phyloP scores from a whole-genome alignment of 2,329 filamentous ascomycete genomes.

The Verticillium nonalfalfae region DNA sequence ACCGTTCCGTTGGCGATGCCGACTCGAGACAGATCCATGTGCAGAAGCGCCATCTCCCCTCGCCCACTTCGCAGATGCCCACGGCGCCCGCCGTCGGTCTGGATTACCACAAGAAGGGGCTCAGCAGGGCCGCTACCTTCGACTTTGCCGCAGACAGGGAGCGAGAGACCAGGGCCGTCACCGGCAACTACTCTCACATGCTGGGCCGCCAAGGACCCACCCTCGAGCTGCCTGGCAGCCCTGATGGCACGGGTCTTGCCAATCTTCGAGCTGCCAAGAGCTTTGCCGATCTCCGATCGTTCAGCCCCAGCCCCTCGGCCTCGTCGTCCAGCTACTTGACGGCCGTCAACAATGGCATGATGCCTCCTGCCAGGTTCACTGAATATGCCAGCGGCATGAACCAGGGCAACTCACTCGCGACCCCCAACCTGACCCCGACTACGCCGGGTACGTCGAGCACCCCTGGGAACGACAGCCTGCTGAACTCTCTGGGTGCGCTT shows the following conservation, averaged over 20 bases:
- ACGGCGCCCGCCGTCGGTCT: constrained; percentile 55
- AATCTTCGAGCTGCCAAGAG: constrained; percentile 91
- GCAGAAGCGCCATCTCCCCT: constrained; percentile 57
- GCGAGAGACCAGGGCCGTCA: constrained; percentile 59
- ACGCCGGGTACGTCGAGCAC: constrained; percentile 28
- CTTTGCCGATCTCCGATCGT: constrained; percentile 90
- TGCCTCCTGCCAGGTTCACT: constrained; percentile 38
- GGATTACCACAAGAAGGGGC: constrained; percentile 73
- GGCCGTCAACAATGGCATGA: constrained; percentile 46
- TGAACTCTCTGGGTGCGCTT: constrained; percentile 42
- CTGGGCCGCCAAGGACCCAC: constrained; percentile 78
- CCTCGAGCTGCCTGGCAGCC: constrained; percentile 82
- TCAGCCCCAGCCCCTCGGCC: constrained; percentile 86
- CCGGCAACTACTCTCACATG: constrained; percentile 62
- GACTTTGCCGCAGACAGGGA: constrained; percentile 84
- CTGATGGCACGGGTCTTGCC: constrained; percentile 53
- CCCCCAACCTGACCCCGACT: constrained; percentile 25
- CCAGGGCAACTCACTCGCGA: constrained; percentile 25
- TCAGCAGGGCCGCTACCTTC: constrained; percentile 94
- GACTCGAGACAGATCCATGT: constrained; percentile 89
- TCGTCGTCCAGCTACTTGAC: constrained; percentile 76
- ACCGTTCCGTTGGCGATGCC: constrained; percentile 82
- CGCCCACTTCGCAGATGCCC: constrained; percentile 50
- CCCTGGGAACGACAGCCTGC: constrained; percentile 33
- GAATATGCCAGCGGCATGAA: constrained; percentile 36